These are phyloP conservation scores for Thelonectria blattea DNA, from an alignment of 2,329 filamentous ascomycete genomes.

Conservation along the genomic window DNA sequence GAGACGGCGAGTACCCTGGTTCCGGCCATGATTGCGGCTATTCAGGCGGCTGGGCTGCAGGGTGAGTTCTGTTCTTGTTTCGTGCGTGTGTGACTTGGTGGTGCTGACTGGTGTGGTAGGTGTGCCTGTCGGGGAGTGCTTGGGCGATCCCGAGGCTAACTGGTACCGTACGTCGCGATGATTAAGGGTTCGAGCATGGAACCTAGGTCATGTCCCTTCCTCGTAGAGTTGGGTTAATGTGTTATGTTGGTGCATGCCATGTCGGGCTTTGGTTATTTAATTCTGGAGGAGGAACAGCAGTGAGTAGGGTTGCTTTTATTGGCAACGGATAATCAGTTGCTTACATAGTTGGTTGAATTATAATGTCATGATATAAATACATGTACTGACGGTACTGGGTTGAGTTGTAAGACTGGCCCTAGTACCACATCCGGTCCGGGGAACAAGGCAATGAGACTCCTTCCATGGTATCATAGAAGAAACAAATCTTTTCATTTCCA, in stretches of 20 bases:
- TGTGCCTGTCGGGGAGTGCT: slow-evolving; percentile 38
- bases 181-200: neutral
- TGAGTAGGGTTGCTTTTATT: neutral
- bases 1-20: slow-evolving; percentile 45
- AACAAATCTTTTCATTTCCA: too few relatives aligned
- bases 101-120: slow-evolving; percentile 1
- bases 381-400: too few relatives aligned
- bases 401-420: too few relatives aligned
- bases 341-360: too few relatives aligned
- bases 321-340: too few relatives aligned
- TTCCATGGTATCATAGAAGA: too few relatives aligned
- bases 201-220: neutral
- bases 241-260: neutral
- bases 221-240: neutral
- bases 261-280: neutral
- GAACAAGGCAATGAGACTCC: too few relatives aligned
- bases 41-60: neutral
- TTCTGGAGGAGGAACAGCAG: neutral
- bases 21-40: slow-evolving; percentile 9
- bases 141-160: slow-evolving; percentile 22
- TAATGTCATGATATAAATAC: too few relatives aligned
- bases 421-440: too few relatives aligned
- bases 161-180: slow-evolving; percentile 18
- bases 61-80: neutral
- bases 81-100: neutral